Evolutionary conservation across 2,329 filamentous ascomycete species (phyloP), one percentile per base, ranked within the genome.

Genomic region (Phaeoacremonium minimum): DNA sequence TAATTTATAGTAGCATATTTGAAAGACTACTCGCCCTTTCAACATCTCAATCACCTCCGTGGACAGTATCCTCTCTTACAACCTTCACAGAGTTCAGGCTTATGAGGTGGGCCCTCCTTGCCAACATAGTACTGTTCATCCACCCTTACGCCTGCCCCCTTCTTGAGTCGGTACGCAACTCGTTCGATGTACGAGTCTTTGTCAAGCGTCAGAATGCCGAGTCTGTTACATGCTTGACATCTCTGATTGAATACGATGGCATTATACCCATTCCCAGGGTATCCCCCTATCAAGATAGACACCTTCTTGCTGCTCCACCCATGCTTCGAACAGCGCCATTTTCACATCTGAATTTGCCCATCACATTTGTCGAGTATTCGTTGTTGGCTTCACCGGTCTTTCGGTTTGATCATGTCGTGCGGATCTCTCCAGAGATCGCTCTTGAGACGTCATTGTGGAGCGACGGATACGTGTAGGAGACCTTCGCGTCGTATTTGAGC

Each of bases 161-260:
- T 56, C 42, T 59, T 62, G 5, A 67, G 44, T 2, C 62, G 50
- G 33, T 63, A 62, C 1, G 49, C 42, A 0, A 67, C 41, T 5
- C 60, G 46, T 3, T 65, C 54, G 2, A 54, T 43, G 30, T 66
- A 67, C 0, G 52, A 54, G 0, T 44, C 18, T 7, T 50, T 28
- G 18, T 64, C 41, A 0, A 64, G 34, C 4, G 4, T 31, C 1
- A 60, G 49, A 6, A 19, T 32, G 12, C 55, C 53, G 3, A 60
- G 41, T 4, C 5, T 9, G 1, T 56, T 44, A 45, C 56, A 67
- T 2, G 6, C 3, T 6, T 35, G 45, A 50, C 63, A 67, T 2
- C 50, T 52, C 37, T 66, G 63, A 28, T 59, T 49, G 39, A 57
- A 66, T 1, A 66, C 56, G 3, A 50, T 29, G 1, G 51, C 61